Evolutionary conservation across 768 basidiomycete genomes (phyloP).

Genomic region (Cystobasidium onofrii): DNA sequence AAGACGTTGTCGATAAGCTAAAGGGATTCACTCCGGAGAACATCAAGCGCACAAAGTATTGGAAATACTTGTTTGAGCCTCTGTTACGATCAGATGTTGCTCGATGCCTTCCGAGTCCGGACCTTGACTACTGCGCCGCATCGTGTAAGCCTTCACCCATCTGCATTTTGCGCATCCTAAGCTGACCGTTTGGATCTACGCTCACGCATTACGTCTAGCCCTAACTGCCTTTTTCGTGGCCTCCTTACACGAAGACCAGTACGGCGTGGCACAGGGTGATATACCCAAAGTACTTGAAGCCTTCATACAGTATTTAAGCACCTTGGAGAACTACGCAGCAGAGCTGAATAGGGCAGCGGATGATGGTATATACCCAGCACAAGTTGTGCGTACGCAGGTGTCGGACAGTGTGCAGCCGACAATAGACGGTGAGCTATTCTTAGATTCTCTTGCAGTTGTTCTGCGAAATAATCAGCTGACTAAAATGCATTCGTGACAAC

Average conservation of each 20-base stretch:
- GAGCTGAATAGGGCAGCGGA: slow-evolving; percentile 50
- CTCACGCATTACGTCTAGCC: slow-evolving; percentile 47
- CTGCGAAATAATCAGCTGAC: background rate
- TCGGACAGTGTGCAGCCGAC: background rate
- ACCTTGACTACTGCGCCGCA: slow-evolving; percentile 15
- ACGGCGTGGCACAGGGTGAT: slow-evolving; percentile 75
- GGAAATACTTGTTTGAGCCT: slow-evolving; percentile 1
- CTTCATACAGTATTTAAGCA: slow-evolving; percentile 58
- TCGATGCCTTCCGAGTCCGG: background rate
- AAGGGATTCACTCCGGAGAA: slow-evolving; percentile 1
- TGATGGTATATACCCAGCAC: slow-evolving; percentile 5
- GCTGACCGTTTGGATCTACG: background rate
- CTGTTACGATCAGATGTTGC: background rate
- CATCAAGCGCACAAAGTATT: background rate
- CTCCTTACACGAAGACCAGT: slow-evolving; percentile 69
- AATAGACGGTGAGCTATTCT: slow-evolving; percentile 15
- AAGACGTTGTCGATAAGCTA: background rate
- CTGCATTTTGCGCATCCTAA: background rate
- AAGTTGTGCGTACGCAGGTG: background rate
- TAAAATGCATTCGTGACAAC: background rate
- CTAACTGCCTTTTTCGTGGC: slow-evolving; percentile 61
- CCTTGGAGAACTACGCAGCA: slow-evolving; percentile 58
- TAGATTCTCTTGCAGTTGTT: background rate
- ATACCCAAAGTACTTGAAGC: slow-evolving; percentile 74
- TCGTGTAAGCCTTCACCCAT: background rate